Conservation (phyloP, 2,329 filamentous ascomycete species). For the Trichoderma sp. region DNA sequence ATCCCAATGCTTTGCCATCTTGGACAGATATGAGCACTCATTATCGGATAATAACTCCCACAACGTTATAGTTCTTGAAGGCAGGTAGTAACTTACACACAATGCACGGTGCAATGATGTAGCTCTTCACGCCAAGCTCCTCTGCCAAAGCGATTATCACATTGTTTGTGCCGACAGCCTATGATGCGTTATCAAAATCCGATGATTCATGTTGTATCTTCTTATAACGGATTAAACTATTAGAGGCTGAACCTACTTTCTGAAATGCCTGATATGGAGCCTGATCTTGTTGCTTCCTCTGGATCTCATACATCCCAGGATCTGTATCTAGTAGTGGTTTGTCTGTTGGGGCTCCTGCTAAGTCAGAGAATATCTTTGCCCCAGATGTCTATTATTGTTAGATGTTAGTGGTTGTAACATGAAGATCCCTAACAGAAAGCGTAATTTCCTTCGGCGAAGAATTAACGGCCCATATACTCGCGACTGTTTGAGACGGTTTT, state of each 20-base stretch:
- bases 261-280: not conserved
- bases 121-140: not conserved
- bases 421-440: not conserved
- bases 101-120: conserved; percentile 8
- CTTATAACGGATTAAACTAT: fast-evolving
- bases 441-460: not conserved
- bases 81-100: not conserved
- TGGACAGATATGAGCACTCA: not conserved
- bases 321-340: not conserved
- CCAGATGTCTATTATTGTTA: not conserved
- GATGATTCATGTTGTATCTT: not conserved
- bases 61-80: not conserved
- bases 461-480: not conserved
- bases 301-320: not conserved
- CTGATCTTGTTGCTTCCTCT: not conserved
- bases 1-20: not conserved
- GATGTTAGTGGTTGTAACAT: not conserved
- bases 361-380: not conserved
- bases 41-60: not conserved
- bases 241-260: not conserved
- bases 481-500: not conserved
- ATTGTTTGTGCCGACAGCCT: not conserved
- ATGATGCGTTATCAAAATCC: not conserved
- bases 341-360: not conserved
- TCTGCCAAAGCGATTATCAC: not conserved